Base-by-base conservation (phyloP, 805 yeast genomes). In the Cyberlindnera mississippiensis region DNA sequence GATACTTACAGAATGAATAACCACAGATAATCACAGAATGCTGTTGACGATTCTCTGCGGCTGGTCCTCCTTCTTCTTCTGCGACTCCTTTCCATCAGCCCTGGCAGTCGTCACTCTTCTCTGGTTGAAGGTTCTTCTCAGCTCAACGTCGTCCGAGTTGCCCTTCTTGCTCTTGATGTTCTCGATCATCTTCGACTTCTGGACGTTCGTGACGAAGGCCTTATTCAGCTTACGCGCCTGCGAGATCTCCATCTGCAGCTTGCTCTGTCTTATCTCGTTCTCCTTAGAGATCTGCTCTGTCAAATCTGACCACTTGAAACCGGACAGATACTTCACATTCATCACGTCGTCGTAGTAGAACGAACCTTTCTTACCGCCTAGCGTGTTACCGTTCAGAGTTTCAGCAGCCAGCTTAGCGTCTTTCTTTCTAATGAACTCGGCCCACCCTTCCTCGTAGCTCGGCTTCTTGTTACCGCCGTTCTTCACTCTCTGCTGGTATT, bases 371-470 rank as follows among this genome's bases (percentile, higher is more conserved):
- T 82, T 88, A 30, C 98, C 99, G 20, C 98, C 99, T 27, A 93
- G 66, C 9, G 73, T 85, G 57, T 88, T 86, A 10, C 95, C 96
- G 58, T 93, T 93, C 56, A 93, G 66, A 0, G 97, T 84, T 9
- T 70, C 71, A 3, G 93, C 96, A 46, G 96, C 89, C 28, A 88
- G 62, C 59, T 91, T 91, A 1, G 98, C 99, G 55, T 88, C 86
- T 52, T 75, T 76, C 59, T 93, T 93, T 56, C 78, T 77, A 19
- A 74, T 67, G 62, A 86, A 93, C 64, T 93, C 99, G 7, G 85
- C 93, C 99, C 99, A 93, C 12, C 99, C 99, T 68, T 91, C 99
- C 22, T 84, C 86, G 58, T 77, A 93, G 66, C 76, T 83, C 58
- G 75, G 74, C 64, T 90, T 90, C 62, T 88, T 89, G 62, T 91